Conservation (phyloP, 768 basidiomycete genomes). For the Hysterangium stoloniferum region DNA sequence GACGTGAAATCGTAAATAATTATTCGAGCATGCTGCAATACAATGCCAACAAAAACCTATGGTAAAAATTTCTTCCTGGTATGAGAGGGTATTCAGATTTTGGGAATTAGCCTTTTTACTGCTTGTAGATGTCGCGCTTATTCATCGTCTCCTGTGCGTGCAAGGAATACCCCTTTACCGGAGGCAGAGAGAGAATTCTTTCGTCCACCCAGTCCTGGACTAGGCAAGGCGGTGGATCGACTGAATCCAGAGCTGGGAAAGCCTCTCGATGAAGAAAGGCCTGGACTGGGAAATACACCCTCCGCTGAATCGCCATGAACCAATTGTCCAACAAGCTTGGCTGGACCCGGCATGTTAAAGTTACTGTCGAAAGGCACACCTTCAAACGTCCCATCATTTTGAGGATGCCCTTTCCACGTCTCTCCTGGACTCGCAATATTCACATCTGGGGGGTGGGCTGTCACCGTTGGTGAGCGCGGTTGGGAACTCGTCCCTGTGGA, state of each 20-base stretch:
- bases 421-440: slow-evolving; percentile 22
- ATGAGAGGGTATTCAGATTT: too few species aligned
- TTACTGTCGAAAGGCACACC: background rate
- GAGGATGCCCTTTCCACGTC: slow-evolving; percentile 26
- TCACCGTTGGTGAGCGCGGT: slow-evolving; percentile 38
- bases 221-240: slow-evolving; percentile 18
- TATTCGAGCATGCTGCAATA: too few species aligned
- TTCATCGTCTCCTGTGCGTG: slow-evolving; percentile 28
- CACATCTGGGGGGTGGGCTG: slow-evolving; percentile 28
- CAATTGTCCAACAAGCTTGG: background rate
- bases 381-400: slow-evolving; percentile 4
- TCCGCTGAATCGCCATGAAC: background rate
- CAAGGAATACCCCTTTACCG: slow-evolving; percentile 35
- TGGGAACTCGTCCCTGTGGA: slow-evolving; percentile 37
- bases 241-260: slow-evolving; percentile 36
- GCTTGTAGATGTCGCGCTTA: too few species aligned
- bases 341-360: background rate
- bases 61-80: too few species aligned
- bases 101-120: too few species aligned
- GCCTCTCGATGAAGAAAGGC: slow-evolving; percentile 13
- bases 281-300: background rate
- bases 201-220: slow-evolving; percentile 29
- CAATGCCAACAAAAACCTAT: too few species aligned
- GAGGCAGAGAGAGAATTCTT: slow-evolving; percentile 20
- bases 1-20: too few species aligned